phyloP scores from a whole-genome alignment of 495 filamentous ascomycete genomes.

The Copromyces sp. region DNA sequence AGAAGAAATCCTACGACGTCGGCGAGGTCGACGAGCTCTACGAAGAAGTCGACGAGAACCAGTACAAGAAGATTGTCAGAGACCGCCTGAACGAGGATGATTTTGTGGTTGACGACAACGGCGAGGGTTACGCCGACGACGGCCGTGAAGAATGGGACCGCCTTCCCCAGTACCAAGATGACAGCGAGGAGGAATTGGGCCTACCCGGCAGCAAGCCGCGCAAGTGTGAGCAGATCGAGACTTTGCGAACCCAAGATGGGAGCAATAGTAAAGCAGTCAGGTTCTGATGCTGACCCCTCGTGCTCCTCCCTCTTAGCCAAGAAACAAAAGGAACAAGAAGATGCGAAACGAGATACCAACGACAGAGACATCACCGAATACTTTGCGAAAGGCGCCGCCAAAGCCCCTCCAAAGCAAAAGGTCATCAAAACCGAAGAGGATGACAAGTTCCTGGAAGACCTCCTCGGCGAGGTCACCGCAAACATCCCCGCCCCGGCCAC shows the following conservation, averaged over 20 bases:
- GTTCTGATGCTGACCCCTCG: not conserved
- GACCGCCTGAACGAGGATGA: slow-evolving; percentile 86
- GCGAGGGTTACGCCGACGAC: slow-evolving; percentile 90
- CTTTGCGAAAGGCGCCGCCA: slow-evolving; percentile 65
- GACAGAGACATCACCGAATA: slow-evolving; percentile 90
- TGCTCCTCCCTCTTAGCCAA: slow-evolving; percentile 46
- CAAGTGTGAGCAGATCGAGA: slow-evolving; percentile 30
- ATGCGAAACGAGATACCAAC: slow-evolving; percentile 72
- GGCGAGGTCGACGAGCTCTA: slow-evolving; percentile 78
- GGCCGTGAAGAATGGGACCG: slow-evolving; percentile 93
- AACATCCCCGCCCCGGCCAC: slow-evolving; percentile 54
- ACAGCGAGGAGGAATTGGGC: slow-evolving; percentile 61
- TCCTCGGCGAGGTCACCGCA: slow-evolving; percentile 82
- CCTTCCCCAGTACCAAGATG: slow-evolving; percentile 54
- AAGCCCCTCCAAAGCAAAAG: slow-evolving; percentile 67
- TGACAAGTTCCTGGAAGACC: slow-evolving; percentile 69
- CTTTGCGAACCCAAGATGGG: not conserved
- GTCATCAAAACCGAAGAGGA: slow-evolving; percentile 68
- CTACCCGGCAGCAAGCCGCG: slow-evolving; percentile 43
- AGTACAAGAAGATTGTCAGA: slow-evolving; percentile 91
- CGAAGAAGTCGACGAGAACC: slow-evolving; percentile 93
- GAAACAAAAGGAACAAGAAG: slow-evolving; percentile 81
- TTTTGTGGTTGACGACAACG: slow-evolving; percentile 93
- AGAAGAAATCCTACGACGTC: slow-evolving; percentile 85
- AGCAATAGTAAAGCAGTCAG: not conserved